These are phyloP conservation scores for Pythium folliculosum DNA, from an alignment of 352 stramenopile genomes.

Conservation along the genomic window DNA sequence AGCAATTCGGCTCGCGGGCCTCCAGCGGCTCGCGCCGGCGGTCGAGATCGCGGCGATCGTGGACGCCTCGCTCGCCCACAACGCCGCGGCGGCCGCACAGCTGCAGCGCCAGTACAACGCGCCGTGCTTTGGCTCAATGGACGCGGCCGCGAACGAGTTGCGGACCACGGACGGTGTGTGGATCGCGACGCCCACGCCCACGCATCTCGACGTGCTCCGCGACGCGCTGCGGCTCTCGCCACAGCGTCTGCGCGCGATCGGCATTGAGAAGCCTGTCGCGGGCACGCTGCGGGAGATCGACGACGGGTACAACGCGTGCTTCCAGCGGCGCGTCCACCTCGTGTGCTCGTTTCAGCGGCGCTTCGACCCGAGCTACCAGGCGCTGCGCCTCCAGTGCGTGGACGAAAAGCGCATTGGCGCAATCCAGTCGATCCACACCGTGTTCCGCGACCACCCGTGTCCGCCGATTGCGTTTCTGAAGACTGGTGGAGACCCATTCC, in stretches of 20 bases:
- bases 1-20: slow-evolving; percentile 59
- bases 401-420: slow-evolving; percentile 57
- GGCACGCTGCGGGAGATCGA: slow-evolving; percentile 62
- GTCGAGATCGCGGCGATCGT: slow-evolving; percentile 66
- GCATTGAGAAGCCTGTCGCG: slow-evolving; percentile 78
- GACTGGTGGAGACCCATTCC: slow-evolving; percentile 87
- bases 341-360: slow-evolving; percentile 92
- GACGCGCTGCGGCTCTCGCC: slow-evolving; percentile 21
- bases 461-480: slow-evolving; percentile 89
- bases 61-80: slow-evolving; percentile 37
- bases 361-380: slow-evolving; percentile 90
- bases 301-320: slow-evolving; percentile 51
- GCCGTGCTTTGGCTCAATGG: slow-evolving; percentile 40
- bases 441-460: slow-evolving; percentile 91
- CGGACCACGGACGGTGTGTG: slow-evolving; percentile 57
- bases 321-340: slow-evolving; percentile 57
- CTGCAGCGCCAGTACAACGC: slow-evolving; percentile 50
- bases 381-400: slow-evolving; percentile 44
- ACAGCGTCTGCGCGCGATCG: slow-evolving; percentile 42
- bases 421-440: slow-evolving; percentile 80
- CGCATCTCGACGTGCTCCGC: slow-evolving; percentile 58
- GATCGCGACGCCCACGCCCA: slow-evolving; percentile 75
- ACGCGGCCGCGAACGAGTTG: slow-evolving; percentile 33
- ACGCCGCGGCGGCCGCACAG: slow-evolving; percentile 17
- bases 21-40: slow-evolving; percentile 49